Evolutionary conservation across 352 stramenopile species (phyloP), one percentile per base, ranked within the genome.

Genomic region (Blastocystis sp.): DNA sequence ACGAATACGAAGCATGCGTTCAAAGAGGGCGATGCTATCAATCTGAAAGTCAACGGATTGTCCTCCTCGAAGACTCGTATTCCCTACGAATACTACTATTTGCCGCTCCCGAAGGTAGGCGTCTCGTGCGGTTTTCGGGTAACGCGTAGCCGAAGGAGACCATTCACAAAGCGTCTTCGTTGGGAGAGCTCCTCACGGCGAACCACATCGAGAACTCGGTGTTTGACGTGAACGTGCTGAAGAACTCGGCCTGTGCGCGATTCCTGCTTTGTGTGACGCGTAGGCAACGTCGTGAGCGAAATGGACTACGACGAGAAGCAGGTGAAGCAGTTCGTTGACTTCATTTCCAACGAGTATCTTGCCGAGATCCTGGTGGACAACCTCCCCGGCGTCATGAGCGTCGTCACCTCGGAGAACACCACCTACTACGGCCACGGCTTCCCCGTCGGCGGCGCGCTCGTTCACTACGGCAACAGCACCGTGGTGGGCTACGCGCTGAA

Each of bases 201-300:
- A 98, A 99, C 91, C 95, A 96, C 78, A 99, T 99, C 90, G 95
- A 99, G 92, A 98, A 97, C 92, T 99, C 96, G 21, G 94, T 96
- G 37, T 99, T 99, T 91, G 92, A 96, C 41, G 92, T 94, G 67
- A 55, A 62, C 26, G 60, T 76, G 3, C 66, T 91, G 59, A 71
- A 39, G 51, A 61, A 91, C 31, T 37, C 63, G 90, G 80, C 65
- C 29, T 37, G 82, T 92, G 3, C 70, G 80, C 62, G 59, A 81
- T 69, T 10, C 35, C 31, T 35, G 59, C 76, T 74, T 79, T 29
- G 10, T n/a, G n/a, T 90, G n/a, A 70, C 39, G 10, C 0, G 62
- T 85, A 70, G 81, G 80, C 31, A 62, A 88, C 62, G 79, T 82
- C 39, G 50, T 85, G 6, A 61, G 60, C 26, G 82, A 88, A 31